Conservation (phyloP, 768 basidiomycete genomes). For the Podaxis carcinomalis region DNA sequence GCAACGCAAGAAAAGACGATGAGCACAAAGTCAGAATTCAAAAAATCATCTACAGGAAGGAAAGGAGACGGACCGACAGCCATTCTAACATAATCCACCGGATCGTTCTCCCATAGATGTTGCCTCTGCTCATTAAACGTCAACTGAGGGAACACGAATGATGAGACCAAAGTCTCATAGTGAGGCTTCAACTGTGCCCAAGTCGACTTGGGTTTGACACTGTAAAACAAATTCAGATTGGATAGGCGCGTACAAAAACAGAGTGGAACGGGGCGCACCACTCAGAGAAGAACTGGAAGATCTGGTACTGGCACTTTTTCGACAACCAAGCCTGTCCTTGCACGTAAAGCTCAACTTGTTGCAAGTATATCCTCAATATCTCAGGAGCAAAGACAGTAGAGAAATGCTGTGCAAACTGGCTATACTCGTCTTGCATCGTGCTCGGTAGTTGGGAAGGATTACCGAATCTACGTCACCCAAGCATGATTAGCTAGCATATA, state of each 20-base stretch:
- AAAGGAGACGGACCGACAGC: conserved; percentile 52
- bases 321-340: conserved; percentile 73
- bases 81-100: conserved; percentile 75
- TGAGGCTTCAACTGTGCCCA: conserved; percentile 88
- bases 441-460: conserved; percentile 84
- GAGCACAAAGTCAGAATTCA: not conserved
- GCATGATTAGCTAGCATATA: not conserved
- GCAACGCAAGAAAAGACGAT: not conserved
- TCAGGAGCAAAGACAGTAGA: conserved; percentile 78
- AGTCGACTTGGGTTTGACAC: conserved; percentile 91
- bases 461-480: conserved; percentile 51
- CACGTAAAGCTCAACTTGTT: conserved; percentile 68
- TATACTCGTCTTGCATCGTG: conserved; percentile 66
- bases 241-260: not conserved
- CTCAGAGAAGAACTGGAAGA: conserved; percentile 83
- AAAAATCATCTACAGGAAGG: not conserved
- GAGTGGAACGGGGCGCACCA: conserved; percentile 49
- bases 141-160: conserved; percentile 83
- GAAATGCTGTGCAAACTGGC: conserved; percentile 72
- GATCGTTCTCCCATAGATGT: conserved; percentile 76
- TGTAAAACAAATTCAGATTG: conserved; percentile 23
- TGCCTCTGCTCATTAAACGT: conserved; percentile 68
- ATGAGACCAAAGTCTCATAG: conserved; percentile 69
- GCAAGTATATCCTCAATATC: conserved; percentile 77
- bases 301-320: conserved; percentile 79